phyloP scores from a whole-genome alignment of 345 rosid species.

The Moringa oleifera region DNA sequence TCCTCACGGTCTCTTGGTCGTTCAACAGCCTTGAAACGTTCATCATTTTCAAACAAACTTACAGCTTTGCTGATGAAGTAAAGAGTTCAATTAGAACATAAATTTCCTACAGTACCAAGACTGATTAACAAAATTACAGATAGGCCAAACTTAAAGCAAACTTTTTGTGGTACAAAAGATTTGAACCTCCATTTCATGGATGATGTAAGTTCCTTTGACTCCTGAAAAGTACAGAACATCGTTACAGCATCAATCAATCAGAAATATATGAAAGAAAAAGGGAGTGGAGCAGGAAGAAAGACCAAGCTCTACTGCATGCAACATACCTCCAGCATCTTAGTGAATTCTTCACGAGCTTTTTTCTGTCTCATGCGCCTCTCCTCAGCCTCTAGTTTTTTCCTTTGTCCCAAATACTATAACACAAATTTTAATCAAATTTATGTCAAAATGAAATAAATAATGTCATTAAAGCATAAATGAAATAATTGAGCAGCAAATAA shows the following conservation, averaged over 20 bases:
- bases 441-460: slow-evolving; percentile 5
- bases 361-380: slow-evolving; percentile 92
- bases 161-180: slow-evolving; percentile 10
- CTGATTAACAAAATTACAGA: background rate
- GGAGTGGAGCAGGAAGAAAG: slow-evolving; percentile 1
- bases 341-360: slow-evolving; percentile 86
- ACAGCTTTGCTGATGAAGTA: slow-evolving; percentile 68
- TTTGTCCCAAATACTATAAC: slow-evolving; percentile 88
- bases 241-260: slow-evolving; percentile 20
- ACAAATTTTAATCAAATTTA: slow-evolving; percentile 1
- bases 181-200: slow-evolving; percentile 86
- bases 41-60: slow-evolving; percentile 84
- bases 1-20: slow-evolving; percentile 85
- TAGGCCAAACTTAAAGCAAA: slow-evolving; percentile 11
- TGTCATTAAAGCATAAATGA: background rate
- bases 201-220: slow-evolving; percentile 77
- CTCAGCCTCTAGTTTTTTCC: slow-evolving; percentile 92
- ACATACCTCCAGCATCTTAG: slow-evolving; percentile 92
- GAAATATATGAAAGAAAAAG: background rate
- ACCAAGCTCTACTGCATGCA: slow-evolving; percentile 9
- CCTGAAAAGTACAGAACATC: slow-evolving; percentile 48
- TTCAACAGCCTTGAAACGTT: slow-evolving; percentile 92
- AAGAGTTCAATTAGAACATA: slow-evolving; percentile 23
- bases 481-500: slow-evolving; percentile 14
- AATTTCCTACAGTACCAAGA: slow-evolving; percentile 4